phyloP scores from a whole-genome alignment of 805 yeast species.

The Myxozyma nipponensis region DNA sequence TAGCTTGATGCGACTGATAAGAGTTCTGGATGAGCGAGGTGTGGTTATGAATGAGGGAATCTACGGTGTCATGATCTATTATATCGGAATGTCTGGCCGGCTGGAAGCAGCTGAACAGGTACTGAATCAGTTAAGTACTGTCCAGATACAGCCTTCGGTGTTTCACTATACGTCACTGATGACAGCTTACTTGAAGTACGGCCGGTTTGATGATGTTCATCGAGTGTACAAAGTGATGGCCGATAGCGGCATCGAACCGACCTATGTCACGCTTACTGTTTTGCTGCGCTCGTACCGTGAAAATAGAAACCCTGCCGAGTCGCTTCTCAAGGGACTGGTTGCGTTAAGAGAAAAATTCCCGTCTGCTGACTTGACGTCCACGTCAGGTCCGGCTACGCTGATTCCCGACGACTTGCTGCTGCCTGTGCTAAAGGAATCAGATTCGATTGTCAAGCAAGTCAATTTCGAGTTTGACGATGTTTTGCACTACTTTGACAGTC shows the following conservation, averaged over 20 bases:
- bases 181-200: conserved; percentile 9
- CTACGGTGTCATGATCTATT: conserved; percentile 19
- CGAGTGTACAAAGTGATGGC: background rate
- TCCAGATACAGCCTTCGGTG: conserved; percentile 11
- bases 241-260: background rate
- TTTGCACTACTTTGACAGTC: background rate
- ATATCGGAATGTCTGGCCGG: conserved; percentile 13
- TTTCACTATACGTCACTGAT: conserved; percentile 24
- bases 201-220: background rate
- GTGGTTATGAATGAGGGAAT: conserved; percentile 8
- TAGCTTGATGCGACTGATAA: conserved; percentile 7
- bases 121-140: conserved; percentile 9
- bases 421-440: background rate
- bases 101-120: conserved; percentile 14
- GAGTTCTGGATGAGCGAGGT: conserved; percentile 7
- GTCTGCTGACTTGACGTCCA: background rate
- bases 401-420: background rate
- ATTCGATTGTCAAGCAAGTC: background rate
- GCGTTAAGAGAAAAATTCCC: background rate
- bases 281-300: background rate
- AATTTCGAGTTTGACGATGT: background rate
- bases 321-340: background rate
- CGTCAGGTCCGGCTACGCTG: background rate
- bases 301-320: background rate
- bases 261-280: background rate